Evolutionary conservation across 257 asterid genomes (phyloP).

Genomic region (Thymus quinquecostatus): DNA sequence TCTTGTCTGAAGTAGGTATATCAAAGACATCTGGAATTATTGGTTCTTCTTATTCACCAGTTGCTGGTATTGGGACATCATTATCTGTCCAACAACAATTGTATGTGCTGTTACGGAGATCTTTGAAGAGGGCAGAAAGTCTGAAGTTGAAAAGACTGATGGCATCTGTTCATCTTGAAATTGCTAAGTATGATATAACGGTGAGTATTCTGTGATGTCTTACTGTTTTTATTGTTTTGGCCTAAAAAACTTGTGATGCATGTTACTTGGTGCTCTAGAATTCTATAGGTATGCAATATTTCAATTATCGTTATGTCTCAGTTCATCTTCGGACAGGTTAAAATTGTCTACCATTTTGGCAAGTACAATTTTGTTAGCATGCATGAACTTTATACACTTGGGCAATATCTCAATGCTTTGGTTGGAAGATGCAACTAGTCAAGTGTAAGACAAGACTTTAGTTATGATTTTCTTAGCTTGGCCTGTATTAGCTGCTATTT

Average conservation of each 20-base stretch:
- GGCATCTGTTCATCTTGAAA: conserved; percentile 88
- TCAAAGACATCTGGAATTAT: conserved; percentile 75
- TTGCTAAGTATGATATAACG: conserved; percentile 78
- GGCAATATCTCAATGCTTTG: not conserved
- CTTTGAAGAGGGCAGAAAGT: conserved; percentile 90
- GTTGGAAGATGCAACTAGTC: not conserved
- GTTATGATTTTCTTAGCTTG: not conserved
- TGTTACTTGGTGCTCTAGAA: not conserved
- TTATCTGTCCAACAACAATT: conserved; percentile 87
- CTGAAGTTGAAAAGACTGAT: conserved; percentile 74
- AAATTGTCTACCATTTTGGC: not conserved
- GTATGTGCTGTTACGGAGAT: conserved; percentile 83
- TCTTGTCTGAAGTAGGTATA: conserved; percentile 78
- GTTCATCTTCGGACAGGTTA: not conserved
- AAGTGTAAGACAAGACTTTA: not conserved
- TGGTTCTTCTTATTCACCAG: conserved; percentile 80
- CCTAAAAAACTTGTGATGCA: not conserved
- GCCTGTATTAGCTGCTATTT: not conserved
- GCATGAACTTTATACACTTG: not conserved
- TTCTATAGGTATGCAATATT: not conserved
- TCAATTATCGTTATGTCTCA: not conserved
- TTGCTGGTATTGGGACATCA: conserved; percentile 69
- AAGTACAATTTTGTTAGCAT: not conserved
- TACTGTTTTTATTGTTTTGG: conserved; percentile 5
- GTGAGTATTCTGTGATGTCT: conserved; percentile 49